These are phyloP conservation scores for Boletus sp. DNA, from an alignment of 768 basidiomycete genomes.

Conservation along the genomic window DNA sequence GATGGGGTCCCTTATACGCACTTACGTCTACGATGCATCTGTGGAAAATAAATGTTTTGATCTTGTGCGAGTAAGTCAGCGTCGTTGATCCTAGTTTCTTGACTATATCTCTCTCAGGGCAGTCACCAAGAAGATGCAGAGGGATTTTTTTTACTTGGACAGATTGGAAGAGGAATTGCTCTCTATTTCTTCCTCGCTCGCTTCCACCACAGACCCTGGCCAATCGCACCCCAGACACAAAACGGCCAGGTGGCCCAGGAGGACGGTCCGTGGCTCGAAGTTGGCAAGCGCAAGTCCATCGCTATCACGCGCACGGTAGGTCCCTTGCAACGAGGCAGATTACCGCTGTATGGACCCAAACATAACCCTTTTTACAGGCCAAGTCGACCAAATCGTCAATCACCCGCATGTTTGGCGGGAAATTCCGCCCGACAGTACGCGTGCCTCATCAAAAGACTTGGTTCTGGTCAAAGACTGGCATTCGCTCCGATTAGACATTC, in stretches of 20 bases:
- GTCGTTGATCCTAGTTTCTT: background rate
- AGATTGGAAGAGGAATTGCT: conserved; percentile 91
- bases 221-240: conserved; percentile 6
- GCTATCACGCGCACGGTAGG: conserved; percentile 78
- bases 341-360: background rate
- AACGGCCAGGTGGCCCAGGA: conserved; percentile 33
- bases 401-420: conserved; percentile 89
- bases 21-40: conserved; percentile 87
- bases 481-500: conserved; percentile 84
- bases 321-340: conserved; percentile 15
- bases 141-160: conserved; percentile 94
- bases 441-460: conserved; percentile 83
- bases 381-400: conserved; percentile 84
- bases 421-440: conserved; percentile 79
- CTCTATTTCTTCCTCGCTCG: conserved; percentile 54
- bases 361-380: conserved; percentile 41
- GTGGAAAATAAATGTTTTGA: conserved; percentile 93
- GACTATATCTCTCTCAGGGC: conserved; percentile 42
- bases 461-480: conserved; percentile 92
- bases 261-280: conserved; percentile 87
- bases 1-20: conserved; percentile 74
- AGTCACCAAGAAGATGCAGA: conserved; percentile 98
- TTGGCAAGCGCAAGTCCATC: conserved; percentile 82
- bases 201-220: conserved; percentile 36
- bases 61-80: conserved; percentile 71